phyloP scores from a whole-genome alignment of 306 rosid species.

The Phaseolus lunatus region DNA sequence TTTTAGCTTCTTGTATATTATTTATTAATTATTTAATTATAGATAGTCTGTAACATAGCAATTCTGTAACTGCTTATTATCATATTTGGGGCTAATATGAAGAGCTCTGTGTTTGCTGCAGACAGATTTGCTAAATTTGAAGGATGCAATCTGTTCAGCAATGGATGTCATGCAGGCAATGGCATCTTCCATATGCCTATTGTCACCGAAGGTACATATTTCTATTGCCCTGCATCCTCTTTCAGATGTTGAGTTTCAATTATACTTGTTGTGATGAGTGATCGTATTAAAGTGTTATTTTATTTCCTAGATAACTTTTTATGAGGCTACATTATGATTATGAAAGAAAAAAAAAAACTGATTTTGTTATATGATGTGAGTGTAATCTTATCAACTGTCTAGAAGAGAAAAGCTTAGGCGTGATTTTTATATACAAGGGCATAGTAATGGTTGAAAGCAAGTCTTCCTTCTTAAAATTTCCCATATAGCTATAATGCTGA shows the following conservation, averaged over 20 bases:
- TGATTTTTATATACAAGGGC: not conserved
- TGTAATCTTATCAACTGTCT: slow-evolving; percentile 22
- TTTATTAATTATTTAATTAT: not conserved
- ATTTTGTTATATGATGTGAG: slow-evolving; percentile 4
- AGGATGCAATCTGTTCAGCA: slow-evolving; percentile 90
- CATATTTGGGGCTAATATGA: slow-evolving; percentile 29
- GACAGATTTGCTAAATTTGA: slow-evolving; percentile 78
- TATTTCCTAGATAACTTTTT: not conserved
- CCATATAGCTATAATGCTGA: not conserved
- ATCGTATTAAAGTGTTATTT: not conserved
- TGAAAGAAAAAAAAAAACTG: slow-evolving; percentile 1
- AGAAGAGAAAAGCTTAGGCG: slow-evolving; percentile 12
- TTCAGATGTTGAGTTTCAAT: slow-evolving; percentile 16
- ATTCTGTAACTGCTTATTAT: slow-evolving; percentile 10
- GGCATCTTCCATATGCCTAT: slow-evolving; percentile 78
- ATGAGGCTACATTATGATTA: not conserved
- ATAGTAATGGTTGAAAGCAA: not conserved
- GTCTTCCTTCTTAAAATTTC: not conserved
- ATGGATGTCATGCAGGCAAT: slow-evolving; percentile 96
- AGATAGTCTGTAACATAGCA: slow-evolving; percentile 12
- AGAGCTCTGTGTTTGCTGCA: slow-evolving; percentile 48
- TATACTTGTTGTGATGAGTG: slow-evolving; percentile 22
- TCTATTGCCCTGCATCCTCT: slow-evolving; percentile 12
- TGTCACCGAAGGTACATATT: slow-evolving; percentile 71
- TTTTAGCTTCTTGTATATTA: slow-evolving; percentile 33